A percentile compares a stretch with the other conserved stretches of the same genome.
Evolutionary conservation across 1,284 basidiomycete species (phyloP).

Genomic region (Irpex rosettiformis): DNA sequence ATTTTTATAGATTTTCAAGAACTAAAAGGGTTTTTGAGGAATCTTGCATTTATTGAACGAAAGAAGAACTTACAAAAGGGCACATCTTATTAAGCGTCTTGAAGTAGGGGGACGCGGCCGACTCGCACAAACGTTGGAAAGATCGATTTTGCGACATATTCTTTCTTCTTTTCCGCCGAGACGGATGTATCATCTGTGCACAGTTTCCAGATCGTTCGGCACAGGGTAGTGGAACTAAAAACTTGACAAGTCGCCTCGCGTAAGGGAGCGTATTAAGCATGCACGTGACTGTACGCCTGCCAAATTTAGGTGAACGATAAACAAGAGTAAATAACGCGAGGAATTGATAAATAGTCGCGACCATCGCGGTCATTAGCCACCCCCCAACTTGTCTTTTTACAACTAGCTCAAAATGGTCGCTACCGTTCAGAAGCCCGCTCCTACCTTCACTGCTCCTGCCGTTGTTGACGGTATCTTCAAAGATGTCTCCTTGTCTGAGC

Average conservation of each 20-base stretch:
- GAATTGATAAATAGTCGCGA: constrained; percentile 5
- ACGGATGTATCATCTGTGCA: background rate
- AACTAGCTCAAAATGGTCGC: constrained; percentile 50
- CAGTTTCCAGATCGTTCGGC: background rate
- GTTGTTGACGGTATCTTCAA: constrained; percentile 76
- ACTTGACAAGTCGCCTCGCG: background rate
- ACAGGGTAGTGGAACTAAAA: background rate
- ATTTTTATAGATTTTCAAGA: no score
- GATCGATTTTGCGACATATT: background rate
- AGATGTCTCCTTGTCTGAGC: constrained; percentile 71
- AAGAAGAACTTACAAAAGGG: no score
- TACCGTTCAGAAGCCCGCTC: constrained; percentile 74
- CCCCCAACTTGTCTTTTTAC: constrained; percentile 3
- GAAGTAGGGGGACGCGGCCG: no score
- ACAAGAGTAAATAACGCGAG: constrained; percentile 11
- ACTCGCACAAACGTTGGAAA: background rate
- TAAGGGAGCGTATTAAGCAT: constrained; percentile 6
- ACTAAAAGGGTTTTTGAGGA: no score
- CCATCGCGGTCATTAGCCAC: background rate
- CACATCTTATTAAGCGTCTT: no score
- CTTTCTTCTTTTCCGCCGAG: background rate
- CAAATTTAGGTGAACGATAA: background rate
- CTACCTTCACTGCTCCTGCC: constrained; percentile 71
- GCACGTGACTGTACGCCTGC: constrained; percentile 9
- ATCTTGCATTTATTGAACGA: no score